Evolutionary conservation across 2,329 filamentous ascomycete species (phyloP).

Genomic region (Tolypocladium endophyticum): DNA sequence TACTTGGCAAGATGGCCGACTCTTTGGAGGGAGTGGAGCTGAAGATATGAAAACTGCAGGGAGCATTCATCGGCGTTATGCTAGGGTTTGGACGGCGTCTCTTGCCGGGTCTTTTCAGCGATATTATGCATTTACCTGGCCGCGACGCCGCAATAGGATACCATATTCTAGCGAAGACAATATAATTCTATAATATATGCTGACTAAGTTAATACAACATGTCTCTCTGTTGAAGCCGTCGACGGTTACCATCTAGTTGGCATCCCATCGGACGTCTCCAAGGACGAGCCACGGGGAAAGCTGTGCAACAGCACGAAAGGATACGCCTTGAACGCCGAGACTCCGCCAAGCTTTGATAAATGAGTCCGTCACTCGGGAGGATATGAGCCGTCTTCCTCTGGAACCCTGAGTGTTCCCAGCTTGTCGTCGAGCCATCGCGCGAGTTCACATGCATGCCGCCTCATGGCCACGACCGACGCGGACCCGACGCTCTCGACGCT

Average conservation of each 20-base stretch:
- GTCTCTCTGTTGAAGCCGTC: neutral
- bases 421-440: conserved; percentile 50
- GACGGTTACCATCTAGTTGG: neutral
- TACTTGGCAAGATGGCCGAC: neutral
- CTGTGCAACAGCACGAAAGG: neutral
- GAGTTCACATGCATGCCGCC: conserved; percentile 48
- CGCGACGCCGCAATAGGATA: neutral
- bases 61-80: neutral
- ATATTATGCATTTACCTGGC: neutral
- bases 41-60: neutral
- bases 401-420: conserved; percentile 41
- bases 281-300: neutral
- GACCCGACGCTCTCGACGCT: conserved; percentile 27
- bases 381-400: conserved; percentile 31
- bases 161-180: neutral
- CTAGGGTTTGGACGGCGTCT: neutral
- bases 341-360: neutral
- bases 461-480: conserved; percentile 38
- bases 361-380: neutral
- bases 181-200: neutral
- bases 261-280: conserved; percentile 4
- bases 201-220: neutral
- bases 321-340: neutral
- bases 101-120: neutral
- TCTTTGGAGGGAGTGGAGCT: neutral